phyloP scores from a whole-genome alignment of 2,329 filamentous ascomycete species.

The Fragosphaeria purpurea region DNA sequence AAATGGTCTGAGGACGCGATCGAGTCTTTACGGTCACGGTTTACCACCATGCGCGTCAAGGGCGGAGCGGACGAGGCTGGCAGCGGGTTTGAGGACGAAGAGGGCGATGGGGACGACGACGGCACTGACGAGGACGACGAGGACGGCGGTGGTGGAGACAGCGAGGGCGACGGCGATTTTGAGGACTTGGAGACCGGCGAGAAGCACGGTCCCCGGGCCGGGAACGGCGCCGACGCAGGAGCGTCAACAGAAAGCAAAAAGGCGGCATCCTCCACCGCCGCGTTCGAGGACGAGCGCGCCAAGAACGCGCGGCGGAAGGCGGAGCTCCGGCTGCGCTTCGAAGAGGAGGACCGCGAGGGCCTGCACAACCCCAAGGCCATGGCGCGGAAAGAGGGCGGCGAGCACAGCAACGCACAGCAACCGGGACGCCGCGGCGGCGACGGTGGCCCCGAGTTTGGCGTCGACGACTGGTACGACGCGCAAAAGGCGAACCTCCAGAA shows the following conservation, averaged over 20 bases:
- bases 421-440: slow-evolving; percentile 30
- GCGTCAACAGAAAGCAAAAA: slow-evolving; percentile 11
- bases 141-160: slow-evolving; percentile 47
- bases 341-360: slow-evolving; percentile 95
- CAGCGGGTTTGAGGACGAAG: slow-evolving; percentile 56
- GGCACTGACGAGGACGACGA: slow-evolving; percentile 16
- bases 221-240: too few species aligned
- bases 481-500: slow-evolving; percentile 94
- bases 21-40: slow-evolving; percentile 62
- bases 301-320: slow-evolving; percentile 88
- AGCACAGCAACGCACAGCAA: slow-evolving; percentile 33
- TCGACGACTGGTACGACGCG: slow-evolving; percentile 97
- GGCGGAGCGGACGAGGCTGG: slow-evolving; percentile 47
- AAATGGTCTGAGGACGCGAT: slow-evolving; percentile 82
- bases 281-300: slow-evolving; percentile 80
- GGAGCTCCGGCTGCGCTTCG: slow-evolving; percentile 86
- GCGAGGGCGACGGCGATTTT: slow-evolving; percentile 71
- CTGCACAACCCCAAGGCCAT: slow-evolving; percentile 83
- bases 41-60: slow-evolving; percentile 45
- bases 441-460: slow-evolving; percentile 68
- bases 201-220: slow-evolving; percentile 30
- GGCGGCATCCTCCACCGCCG: slow-evolving; percentile 43
- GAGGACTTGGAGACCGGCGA: slow-evolving; percentile 78
- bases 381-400: slow-evolving; percentile 56
- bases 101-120: slow-evolving; percentile 32